Evolutionary conservation across 2,329 filamentous ascomycete genomes (phyloP), one percentile per base, ranked within the genome.

Genomic region (Xylariomycetidae sp.): DNA sequence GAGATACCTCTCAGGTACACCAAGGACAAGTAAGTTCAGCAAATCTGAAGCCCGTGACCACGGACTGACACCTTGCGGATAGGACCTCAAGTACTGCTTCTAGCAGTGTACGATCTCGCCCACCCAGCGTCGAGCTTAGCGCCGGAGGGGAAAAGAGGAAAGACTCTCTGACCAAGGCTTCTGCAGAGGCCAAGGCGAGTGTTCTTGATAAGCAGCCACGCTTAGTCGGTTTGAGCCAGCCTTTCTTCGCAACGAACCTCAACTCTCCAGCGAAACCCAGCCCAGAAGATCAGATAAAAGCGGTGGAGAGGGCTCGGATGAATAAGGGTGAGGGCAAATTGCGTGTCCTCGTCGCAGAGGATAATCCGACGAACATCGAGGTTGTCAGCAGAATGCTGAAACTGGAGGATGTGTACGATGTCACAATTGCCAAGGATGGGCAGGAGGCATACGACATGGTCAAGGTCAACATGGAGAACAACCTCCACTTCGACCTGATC

Each of bases 401-500:
- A 56, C 70, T 88, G 0, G 84, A 88, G 52, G 79, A 83, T 20
- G 74, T 88, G n/a, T 84, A 83, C 56, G 85, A 95, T 53, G 86
- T 95, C 12, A 90, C 85, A 0, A 82, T 95, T 31, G 89, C 88
- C 32, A 85, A 86, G 53, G 82, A 87, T 49, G 84, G 83, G 0
- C 85, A 93, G 57, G 85, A 95, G 60, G 89, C 89, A 0, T 85
- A 88, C 38, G 87, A 95, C 41, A 68, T 83, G 18, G 88, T 95
- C 44, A 89, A 87, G 54, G 78, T 78, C 12, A 83, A 79, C 43
- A 92, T 94, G 83, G 76, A 80, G 31, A 73, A 72, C 18, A 73
- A 80, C 32, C 69, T 74, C 34, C 73, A 74, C 3, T 95, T 90
- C 54, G 86, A 94, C 47, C 69, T 95, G 17, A 90, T 95, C 42